Conservation (phyloP, 805 yeast species). For the Clavispora phyllophila region DNA sequence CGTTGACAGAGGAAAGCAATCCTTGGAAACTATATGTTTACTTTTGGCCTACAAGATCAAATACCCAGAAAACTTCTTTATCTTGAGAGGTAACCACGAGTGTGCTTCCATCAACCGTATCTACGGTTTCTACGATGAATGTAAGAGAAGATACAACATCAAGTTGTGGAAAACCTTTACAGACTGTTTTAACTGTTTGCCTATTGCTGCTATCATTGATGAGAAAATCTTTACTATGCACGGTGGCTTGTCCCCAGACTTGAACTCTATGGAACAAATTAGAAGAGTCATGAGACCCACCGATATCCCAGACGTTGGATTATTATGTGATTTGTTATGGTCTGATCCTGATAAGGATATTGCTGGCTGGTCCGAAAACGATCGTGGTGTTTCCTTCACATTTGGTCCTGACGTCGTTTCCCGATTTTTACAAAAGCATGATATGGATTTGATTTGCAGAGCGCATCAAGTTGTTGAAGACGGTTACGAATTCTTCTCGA, state of each 20-base stretch:
- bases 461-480: conserved; percentile 99
- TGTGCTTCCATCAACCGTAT: conserved; percentile 97
- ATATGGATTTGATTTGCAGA: conserved; percentile 95
- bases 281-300: conserved; percentile 99
- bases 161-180: conserved; percentile 98
- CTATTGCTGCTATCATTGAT: conserved; percentile 97
- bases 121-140: conserved; percentile 97
- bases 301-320: conserved; percentile 96
- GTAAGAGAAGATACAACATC: conserved; percentile 96
- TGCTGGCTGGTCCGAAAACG: conserved; percentile 98
- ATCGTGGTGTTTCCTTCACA: conserved; percentile 98
- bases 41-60: conserved; percentile 93
- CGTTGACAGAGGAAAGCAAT: conserved; percentile 98
- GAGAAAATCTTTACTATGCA: conserved; percentile 98
- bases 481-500: conserved; percentile 95
- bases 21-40: conserved; percentile 91
- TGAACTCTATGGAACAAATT: conserved; percentile 97
- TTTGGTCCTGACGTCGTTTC: conserved; percentile 99
- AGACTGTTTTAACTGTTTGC: conserved; percentile 96
- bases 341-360: conserved; percentile 98
- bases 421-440: conserved; percentile 92
- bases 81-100: conserved; percentile 96
- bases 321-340: conserved; percentile 94
- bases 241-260: conserved; percentile 96
- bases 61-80: conserved; percentile 96